Evolutionary conservation across 2,329 filamentous ascomycete species (phyloP), one percentile per base, ranked within the genome.

Genomic region (Dactylellina parvicollis): DNA sequence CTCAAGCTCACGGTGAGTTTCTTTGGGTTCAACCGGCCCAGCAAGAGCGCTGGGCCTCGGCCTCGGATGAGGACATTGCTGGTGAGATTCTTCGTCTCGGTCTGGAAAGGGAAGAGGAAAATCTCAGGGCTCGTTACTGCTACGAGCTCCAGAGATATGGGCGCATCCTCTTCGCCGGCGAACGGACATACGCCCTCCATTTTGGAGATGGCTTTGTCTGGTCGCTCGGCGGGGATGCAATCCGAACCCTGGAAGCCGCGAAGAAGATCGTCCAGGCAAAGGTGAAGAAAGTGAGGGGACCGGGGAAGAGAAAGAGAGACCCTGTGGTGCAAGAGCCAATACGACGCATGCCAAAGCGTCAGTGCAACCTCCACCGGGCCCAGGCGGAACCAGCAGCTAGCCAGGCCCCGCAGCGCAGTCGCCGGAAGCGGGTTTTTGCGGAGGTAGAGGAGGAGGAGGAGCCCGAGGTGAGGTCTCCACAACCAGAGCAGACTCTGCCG

Each of bases 121-220:
- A 40, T n/a, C 34, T 40, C 18, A 14, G 14, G 22, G 26, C 12
- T 30, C 60, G 60, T 22, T 55, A 65, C 14, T 9, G 1, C 4
- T 65, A 54, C 49, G 60, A 65, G 38, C 26, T 65, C 3, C 9
- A 7, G 26, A 10, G 47, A 14, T 65, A 65, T 26, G 60, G 60
- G 10, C 49, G 60, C 2, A 65, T 44, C 20, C 28, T 65, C 14
- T 30, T 55, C 18, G 10, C 16, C 1, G 16, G 30, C 1, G 60
- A 65, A 26, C 20, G 60, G 28, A 16, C 16, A 3, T 7, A 30
- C 14, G 60, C 60, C 22, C 36, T 65, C 14, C 2, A 7, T 10
- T 10, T 7, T 22, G 60, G 60, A 28, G 60, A 65, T 24, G 1
- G 24, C 4, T 47, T 10, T 26, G 34, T 14, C n/a, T 44, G 28